These are phyloP conservation scores for Hypomontagnella monticulosa DNA, from an alignment of 495 filamentous ascomycete genomes.

Conservation along the genomic window DNA sequence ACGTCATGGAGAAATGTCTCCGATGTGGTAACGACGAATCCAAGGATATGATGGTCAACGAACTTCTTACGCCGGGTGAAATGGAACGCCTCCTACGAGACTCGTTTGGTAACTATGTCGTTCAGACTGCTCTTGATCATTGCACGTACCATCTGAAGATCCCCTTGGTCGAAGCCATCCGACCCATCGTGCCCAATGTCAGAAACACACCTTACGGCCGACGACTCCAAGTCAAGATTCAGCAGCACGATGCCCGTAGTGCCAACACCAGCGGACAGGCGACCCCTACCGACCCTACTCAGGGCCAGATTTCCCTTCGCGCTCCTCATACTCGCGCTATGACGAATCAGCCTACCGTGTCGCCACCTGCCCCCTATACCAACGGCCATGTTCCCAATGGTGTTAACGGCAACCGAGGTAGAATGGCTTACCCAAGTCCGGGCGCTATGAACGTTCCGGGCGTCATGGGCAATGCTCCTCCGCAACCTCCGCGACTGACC, in stretches of 20 bases:
- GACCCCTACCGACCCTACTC: slow-evolving; percentile 51
- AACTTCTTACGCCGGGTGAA: slow-evolving; percentile 78
- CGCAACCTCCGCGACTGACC: slow-evolving; percentile 39
- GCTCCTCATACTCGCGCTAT: slow-evolving; percentile 46
- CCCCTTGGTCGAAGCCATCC: slow-evolving; percentile 80
- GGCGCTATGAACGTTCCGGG: slow-evolving; percentile 39
- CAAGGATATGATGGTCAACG: slow-evolving; percentile 82
- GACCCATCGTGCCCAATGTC: slow-evolving; percentile 82
- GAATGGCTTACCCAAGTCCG: slow-evolving; percentile 43
- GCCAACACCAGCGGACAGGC: slow-evolving; percentile 43
- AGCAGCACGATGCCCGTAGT: slow-evolving; percentile 53
- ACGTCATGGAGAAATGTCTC: slow-evolving; percentile 97
- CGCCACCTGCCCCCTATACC: slow-evolving; percentile 33
- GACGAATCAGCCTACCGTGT: slow-evolving; percentile 45
- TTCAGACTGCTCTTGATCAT: slow-evolving; percentile 94
- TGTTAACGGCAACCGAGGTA: slow-evolving; percentile 38
- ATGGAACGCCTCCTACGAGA: slow-evolving; percentile 89
- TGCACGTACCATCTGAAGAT: slow-evolving; percentile 74
- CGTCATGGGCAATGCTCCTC: slow-evolving; percentile 25
- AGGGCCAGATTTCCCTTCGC: slow-evolving; percentile 53
- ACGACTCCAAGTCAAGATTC: slow-evolving; percentile 87
- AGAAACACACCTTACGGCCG: slow-evolving; percentile 92
- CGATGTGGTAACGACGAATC: slow-evolving; percentile 75
- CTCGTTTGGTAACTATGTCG: slow-evolving; percentile 94
- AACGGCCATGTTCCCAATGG: slow-evolving; percentile 35